These are phyloP conservation scores for Pezicula rhizophila DNA, from an alignment of 2,329 filamentous ascomycete species.

Conservation along the genomic window DNA sequence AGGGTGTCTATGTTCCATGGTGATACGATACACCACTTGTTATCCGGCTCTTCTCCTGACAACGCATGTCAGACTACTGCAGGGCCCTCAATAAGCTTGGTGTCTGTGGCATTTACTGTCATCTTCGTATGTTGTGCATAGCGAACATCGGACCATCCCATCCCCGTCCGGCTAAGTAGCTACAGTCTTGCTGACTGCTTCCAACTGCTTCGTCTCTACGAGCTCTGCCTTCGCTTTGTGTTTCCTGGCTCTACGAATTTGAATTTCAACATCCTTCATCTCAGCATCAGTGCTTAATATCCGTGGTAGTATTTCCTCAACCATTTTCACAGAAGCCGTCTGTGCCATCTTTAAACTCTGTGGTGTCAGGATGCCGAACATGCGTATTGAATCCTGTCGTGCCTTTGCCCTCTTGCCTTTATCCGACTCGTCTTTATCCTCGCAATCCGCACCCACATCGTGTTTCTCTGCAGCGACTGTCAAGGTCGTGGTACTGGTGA, in stretches of 20 bases:
- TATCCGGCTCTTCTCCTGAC: too few species aligned
- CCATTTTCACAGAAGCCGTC: constrained; percentile 44
- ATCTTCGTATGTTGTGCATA: too few species aligned
- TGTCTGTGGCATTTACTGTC: too few species aligned
- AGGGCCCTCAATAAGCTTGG: too few species aligned
- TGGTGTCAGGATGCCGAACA: constrained; percentile 49
- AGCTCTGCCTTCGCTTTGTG: constrained; percentile 11
- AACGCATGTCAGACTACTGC: too few species aligned
- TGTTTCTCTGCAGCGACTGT: constrained; percentile 44
- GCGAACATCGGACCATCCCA: too few species aligned
- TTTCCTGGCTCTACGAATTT: constrained; percentile 54
- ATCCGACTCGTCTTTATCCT: constrained; percentile 4
- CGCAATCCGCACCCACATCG: constrained; percentile 37
- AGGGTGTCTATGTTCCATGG: too few species aligned
- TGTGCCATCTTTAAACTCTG: constrained; percentile 51
- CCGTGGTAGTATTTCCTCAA: constrained; percentile 51
- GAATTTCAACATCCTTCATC: constrained; percentile 61
- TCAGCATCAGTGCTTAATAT: constrained; percentile 52
- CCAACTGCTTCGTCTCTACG: background rate
- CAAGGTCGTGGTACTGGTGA: constrained; percentile 16
- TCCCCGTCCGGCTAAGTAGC: background rate
- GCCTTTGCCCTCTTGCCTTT: constrained; percentile 1
- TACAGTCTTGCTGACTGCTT: background rate
- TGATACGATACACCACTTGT: too few species aligned
- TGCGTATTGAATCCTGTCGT: constrained; percentile 46